A percentile compares a stretch with the other conserved stretches of the same genome.
phyloP scores from a whole-genome alignment of 768 basidiomycete genomes.

The Austroboletus eburneus region DNA sequence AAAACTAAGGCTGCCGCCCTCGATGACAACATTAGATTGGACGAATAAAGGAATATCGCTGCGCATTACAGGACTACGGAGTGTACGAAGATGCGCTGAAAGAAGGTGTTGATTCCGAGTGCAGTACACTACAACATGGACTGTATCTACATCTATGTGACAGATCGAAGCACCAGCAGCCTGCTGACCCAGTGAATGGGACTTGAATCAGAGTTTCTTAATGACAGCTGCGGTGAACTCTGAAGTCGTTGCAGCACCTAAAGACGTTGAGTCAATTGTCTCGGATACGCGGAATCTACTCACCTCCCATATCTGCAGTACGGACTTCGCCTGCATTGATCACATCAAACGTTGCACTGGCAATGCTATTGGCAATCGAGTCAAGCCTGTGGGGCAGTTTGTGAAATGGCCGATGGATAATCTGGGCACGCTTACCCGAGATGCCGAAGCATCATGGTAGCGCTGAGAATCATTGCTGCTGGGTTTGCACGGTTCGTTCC shows the following conservation, averaged over 20 bases:
- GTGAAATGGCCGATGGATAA: slow-evolving; percentile 14
- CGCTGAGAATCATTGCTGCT: slow-evolving; percentile 93
- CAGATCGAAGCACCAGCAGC: slow-evolving; percentile 4
- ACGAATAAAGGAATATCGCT: slow-evolving; percentile 34
- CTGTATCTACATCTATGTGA: slow-evolving; percentile 25
- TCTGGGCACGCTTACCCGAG: slow-evolving; percentile 60
- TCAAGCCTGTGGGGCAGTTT: slow-evolving; percentile 59
- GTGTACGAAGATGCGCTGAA: slow-evolving; percentile 3
- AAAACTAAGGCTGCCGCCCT: slow-evolving; percentile 47
- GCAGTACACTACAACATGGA: slow-evolving; percentile 8
- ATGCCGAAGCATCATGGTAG: slow-evolving; percentile 97
- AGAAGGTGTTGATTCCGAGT: slow-evolving; percentile 13
- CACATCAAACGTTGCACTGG: slow-evolving; percentile 87
- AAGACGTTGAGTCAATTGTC: slow-evolving; percentile 7
- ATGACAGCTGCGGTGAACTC: slow-evolving; percentile 95
- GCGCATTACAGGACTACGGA: background rate
- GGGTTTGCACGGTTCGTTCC: slow-evolving; percentile 96
- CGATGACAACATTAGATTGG: slow-evolving; percentile 45
- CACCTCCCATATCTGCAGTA: slow-evolving; percentile 95
- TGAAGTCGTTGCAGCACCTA: slow-evolving; percentile 85
- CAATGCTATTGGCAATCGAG: slow-evolving; percentile 89
- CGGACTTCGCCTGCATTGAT: slow-evolving; percentile 84
- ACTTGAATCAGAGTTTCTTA: slow-evolving; percentile 53
- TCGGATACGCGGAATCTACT: slow-evolving; percentile 25
- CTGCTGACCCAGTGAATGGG: slow-evolving; percentile 1